phyloP scores from a whole-genome alignment of 1,284 basidiomycete genomes.

The Phellopilus nigrolimitatus region DNA sequence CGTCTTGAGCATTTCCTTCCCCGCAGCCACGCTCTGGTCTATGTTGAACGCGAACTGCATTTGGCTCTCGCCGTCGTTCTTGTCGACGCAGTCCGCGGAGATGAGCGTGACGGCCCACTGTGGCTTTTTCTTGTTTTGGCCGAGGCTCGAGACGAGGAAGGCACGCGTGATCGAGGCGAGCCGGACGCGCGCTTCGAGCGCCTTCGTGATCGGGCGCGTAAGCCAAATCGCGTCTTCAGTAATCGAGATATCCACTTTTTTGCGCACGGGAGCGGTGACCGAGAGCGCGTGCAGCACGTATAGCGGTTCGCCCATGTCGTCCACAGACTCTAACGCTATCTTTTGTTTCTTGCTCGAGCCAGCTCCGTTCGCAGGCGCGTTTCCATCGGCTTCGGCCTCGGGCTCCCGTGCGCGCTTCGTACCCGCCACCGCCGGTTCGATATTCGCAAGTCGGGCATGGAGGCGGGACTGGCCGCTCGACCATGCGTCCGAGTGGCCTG shows the following conservation, averaged over 20 bases:
- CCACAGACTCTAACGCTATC: conserved; percentile 3
- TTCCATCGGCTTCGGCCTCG: not conserved
- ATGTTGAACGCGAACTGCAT: conserved; percentile 60
- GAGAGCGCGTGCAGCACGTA: conserved; percentile 58
- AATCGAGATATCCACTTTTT: conserved; percentile 60
- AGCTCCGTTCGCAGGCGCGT: conserved; percentile 5
- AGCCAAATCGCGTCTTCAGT: conserved; percentile 45
- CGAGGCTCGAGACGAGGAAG: conserved; percentile 63
- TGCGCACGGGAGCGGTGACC: conserved; percentile 60
- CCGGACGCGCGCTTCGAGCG: conserved; percentile 41
- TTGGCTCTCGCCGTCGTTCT: conserved; percentile 26
- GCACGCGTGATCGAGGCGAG: conserved; percentile 45
- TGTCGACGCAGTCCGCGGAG: conserved; percentile 43
- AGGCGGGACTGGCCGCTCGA: conserved; percentile 12
- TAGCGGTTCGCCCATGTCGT: conserved; percentile 32
- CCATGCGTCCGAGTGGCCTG: conserved; percentile 17
- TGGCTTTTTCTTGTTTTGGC: conserved; percentile 46
- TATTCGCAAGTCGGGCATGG: not conserved
- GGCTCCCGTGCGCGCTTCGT: conserved; percentile 14
- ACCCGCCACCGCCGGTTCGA: conserved; percentile 3
- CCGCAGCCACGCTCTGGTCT: conserved; percentile 44
- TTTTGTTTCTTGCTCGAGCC: conserved; percentile 16
- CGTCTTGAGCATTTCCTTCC: conserved; percentile 33
- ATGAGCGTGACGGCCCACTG: conserved; percentile 65
- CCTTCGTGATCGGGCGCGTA: conserved; percentile 40